Percentiles rank a stretch among this genome's conserved stretches.
These are phyloP conservation scores for Rhodosporidiobolus odoratus DNA, from an alignment of 768 basidiomycete species.

Conservation along the genomic window DNA sequence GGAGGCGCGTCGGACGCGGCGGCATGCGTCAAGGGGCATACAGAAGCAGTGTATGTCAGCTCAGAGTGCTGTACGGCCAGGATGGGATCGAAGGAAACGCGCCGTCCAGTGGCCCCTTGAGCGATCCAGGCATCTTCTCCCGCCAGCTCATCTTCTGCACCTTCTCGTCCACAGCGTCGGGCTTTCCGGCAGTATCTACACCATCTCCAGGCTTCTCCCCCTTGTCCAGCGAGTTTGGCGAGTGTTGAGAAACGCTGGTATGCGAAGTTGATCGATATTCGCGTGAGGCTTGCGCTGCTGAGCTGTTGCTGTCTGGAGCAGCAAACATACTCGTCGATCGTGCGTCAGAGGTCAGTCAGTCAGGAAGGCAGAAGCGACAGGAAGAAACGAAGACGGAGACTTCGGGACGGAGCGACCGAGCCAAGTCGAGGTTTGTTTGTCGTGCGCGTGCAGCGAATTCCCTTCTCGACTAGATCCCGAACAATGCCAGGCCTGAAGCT, in stretches of 20 bases:
- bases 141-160: not conserved
- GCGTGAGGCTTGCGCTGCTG: no score
- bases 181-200: not conserved
- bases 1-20: no score
- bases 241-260: no score
- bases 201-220: not conserved
- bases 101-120: constrained; percentile 6
- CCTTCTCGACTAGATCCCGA: no score
- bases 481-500: no score
- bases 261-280: no score
- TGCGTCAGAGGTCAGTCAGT: not conserved
- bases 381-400: not conserved
- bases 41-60: not conserved
- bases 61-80: not conserved
- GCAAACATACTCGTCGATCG: no score
- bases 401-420: not conserved
- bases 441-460: no score
- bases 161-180: no score
- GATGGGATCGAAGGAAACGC: not conserved
- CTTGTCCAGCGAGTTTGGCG: not conserved
- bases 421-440: no score
- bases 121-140: constrained; percentile 2
- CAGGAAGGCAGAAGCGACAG: not conserved
- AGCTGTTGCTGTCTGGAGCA: no score
- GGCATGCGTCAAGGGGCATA: not conserved